Conservation (phyloP, 2,329 filamentous ascomycete species). For the Clonostachys solani region DNA sequence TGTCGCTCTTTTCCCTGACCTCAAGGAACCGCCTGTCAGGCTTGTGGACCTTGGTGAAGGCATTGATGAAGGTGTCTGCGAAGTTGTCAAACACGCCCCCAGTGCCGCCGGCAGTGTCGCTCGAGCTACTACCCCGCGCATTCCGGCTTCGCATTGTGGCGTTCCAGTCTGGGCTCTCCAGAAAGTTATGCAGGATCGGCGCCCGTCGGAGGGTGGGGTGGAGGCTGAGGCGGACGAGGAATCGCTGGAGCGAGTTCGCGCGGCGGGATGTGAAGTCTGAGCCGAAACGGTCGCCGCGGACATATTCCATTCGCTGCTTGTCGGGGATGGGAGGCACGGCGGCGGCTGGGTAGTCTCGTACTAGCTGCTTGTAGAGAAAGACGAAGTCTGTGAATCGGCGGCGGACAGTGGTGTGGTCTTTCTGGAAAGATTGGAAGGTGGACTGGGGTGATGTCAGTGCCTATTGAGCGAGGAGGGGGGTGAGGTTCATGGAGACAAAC, state of each 20-base stretch:
- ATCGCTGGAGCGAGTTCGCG: slow-evolving; percentile 86
- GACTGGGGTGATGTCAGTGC: slow-evolving; percentile 51
- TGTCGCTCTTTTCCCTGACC: slow-evolving; percentile 87
- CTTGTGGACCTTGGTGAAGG: slow-evolving; percentile 94
- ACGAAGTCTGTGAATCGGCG: slow-evolving; percentile 97
- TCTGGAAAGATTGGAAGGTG: slow-evolving; percentile 90
- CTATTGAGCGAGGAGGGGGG: not conserved
- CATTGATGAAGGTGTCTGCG: slow-evolving; percentile 94
- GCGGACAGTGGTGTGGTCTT: slow-evolving; percentile 71
- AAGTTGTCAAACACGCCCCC: slow-evolving; percentile 89
- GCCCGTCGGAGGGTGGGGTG: slow-evolving; percentile 87
- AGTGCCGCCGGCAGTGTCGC: slow-evolving; percentile 30
- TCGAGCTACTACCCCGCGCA: slow-evolving; percentile 39
- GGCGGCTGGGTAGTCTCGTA: slow-evolving; percentile 82
- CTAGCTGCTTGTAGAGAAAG: slow-evolving; percentile 89
- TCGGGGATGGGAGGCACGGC: slow-evolving; percentile 93
- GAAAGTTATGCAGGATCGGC: slow-evolving; percentile 78
- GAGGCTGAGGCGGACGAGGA: slow-evolving; percentile 78
- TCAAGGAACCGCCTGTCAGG: slow-evolving; percentile 93
- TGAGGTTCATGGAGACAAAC: slow-evolving; percentile 1
- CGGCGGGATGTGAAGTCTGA: slow-evolving; percentile 86
- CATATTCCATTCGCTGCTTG: slow-evolving; percentile 99
- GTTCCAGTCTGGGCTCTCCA: slow-evolving; percentile 95
- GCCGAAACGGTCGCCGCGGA: slow-evolving; percentile 92
- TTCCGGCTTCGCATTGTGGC: slow-evolving; percentile 83